These are phyloP conservation scores for Persicaria tinctoria DNA, from an alignment of 148 eudicot species.

Conservation along the genomic window DNA sequence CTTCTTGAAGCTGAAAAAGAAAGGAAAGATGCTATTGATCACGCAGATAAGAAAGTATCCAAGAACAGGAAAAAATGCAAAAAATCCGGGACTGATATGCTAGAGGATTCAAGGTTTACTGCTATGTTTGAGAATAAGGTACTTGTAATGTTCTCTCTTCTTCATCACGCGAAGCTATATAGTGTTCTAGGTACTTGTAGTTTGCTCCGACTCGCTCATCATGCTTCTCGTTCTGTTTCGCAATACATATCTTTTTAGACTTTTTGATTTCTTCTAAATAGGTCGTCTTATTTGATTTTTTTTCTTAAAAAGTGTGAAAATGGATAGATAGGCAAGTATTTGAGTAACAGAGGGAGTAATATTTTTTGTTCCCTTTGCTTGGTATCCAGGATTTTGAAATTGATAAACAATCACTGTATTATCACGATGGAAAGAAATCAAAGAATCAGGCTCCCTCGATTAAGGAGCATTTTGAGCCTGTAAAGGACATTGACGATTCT, in stretches of 20 bases:
- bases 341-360: too few species aligned
- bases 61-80: constrained; percentile 67
- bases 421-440: background rate
- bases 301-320: too few species aligned
- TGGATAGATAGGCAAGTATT: too few species aligned
- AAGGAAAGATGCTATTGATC: constrained; percentile 29
- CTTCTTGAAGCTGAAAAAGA: constrained; percentile 31
- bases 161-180: too few species aligned
- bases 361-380: background rate
- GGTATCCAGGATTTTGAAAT: constrained; percentile 44
- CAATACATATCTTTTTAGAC: background rate
- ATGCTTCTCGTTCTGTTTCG: background rate
- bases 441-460: constrained; percentile 39
- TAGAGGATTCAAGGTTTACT: constrained; percentile 63
- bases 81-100: background rate
- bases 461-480: constrained; percentile 71
- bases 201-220: background rate
- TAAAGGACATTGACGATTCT: constrained; percentile 37
- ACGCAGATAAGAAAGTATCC: constrained; percentile 39
- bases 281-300: too few species aligned
- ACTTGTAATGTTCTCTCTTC: constrained; percentile 3
- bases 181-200: too few species aligned
- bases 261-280: background rate
- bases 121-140: constrained; percentile 57
- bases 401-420: constrained; percentile 16